Conservation (phyloP, 495 filamentous ascomycete species). For the Xylaria curta region DNA sequence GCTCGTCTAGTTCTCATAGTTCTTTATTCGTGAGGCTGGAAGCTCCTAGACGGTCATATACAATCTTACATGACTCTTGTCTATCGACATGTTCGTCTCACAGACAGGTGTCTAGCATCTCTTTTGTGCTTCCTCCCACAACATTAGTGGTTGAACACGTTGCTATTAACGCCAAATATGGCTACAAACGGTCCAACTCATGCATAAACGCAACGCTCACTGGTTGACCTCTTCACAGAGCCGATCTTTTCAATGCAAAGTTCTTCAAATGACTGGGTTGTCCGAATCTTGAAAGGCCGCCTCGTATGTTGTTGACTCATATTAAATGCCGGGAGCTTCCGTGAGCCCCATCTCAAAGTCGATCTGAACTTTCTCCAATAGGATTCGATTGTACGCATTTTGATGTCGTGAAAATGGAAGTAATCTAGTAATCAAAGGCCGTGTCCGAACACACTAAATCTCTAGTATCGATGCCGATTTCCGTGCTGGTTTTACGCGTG, state of each 20-base stretch:
- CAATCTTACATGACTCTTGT: neutral
- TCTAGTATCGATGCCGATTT: neutral
- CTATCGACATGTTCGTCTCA: slow-evolving; percentile 23
- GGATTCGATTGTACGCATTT: neutral
- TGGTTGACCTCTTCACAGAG: neutral
- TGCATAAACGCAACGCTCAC: slow-evolving; percentile 11
- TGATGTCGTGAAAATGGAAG: neutral
- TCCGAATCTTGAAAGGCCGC: neutral
- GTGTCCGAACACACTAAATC: neutral
- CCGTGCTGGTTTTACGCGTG: neutral
- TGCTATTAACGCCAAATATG: neutral
- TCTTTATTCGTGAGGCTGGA: neutral
- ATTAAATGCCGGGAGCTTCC: neutral
- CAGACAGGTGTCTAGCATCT: slow-evolving; percentile 36
- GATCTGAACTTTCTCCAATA: neutral
- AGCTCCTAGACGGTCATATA: slow-evolving; percentile 4
- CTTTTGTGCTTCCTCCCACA: slow-evolving; percentile 33
- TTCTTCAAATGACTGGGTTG: neutral
- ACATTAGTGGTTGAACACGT: slow-evolving; percentile 4
- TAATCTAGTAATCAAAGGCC: neutral
- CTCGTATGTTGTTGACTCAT: neutral
- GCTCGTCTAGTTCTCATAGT: neutral
- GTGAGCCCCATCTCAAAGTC: neutral
- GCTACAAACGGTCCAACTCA: slow-evolving; percentile 7
- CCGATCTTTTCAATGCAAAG: neutral